These are phyloP conservation scores for Phalaenopsis hybrid DNA, from an alignment of 116 monocot genomes.

Conservation along the genomic window DNA sequence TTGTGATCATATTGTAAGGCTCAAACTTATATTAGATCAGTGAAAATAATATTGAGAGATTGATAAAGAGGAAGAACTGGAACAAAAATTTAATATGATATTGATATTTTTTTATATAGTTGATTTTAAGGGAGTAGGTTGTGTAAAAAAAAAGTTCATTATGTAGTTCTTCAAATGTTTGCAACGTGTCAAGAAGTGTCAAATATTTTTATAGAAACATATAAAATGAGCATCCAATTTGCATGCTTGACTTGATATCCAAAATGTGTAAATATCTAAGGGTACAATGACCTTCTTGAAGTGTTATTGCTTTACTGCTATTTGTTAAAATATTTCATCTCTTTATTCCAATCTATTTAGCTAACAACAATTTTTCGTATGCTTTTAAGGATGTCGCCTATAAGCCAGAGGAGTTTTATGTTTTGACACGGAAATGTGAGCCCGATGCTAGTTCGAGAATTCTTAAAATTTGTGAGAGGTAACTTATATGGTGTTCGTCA, in stretches of 20 bases:
- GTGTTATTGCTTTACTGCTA: neutral
- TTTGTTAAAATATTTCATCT: neutral
- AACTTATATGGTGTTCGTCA: slow-evolving; percentile 4
- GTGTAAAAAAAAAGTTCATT: too few species aligned
- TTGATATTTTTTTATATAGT: too few species aligned
- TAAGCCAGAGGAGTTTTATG: slow-evolving; percentile 85
- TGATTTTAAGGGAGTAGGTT: too few species aligned
- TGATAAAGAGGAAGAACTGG: too few species aligned
- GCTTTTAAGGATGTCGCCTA: slow-evolving; percentile 79
- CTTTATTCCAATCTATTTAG: neutral
- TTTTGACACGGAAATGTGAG: slow-evolving; percentile 88
- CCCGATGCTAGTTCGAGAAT: slow-evolving; percentile 69
- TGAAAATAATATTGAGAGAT: too few species aligned
- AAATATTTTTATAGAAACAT: neutral
- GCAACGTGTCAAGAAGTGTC: too few species aligned
- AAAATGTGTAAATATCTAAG: neutral
- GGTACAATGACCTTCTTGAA: neutral
- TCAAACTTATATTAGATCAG: too few species aligned
- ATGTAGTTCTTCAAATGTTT: too few species aligned
- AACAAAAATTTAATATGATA: too few species aligned
- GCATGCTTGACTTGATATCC: neutral
- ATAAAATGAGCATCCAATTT: neutral
- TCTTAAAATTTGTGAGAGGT: slow-evolving; percentile 84
- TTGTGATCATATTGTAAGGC: too few species aligned
- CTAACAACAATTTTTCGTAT: neutral